phyloP scores from a whole-genome alignment of 2,329 filamentous ascomycete genomes.

The Cladorrhinum sp. region DNA sequence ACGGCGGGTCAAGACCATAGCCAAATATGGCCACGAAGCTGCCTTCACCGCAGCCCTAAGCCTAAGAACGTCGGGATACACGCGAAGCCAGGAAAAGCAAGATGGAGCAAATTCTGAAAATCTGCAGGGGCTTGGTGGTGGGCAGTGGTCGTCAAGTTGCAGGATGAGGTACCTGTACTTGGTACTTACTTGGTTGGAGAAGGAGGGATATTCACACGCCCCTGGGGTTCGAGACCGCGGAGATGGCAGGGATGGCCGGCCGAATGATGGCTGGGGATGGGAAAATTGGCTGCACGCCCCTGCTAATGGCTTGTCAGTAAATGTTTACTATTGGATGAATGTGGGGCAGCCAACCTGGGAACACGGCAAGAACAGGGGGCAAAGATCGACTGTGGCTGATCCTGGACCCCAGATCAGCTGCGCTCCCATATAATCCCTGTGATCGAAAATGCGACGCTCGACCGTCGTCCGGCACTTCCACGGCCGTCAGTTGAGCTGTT shows the following conservation, averaged over 20 bases:
- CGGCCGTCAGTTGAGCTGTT: slow-evolving; percentile 15
- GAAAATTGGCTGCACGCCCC: slow-evolving; percentile 7
- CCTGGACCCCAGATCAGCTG: slow-evolving; percentile 28
- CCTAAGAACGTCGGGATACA: background rate
- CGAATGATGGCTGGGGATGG: background rate
- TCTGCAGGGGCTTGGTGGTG: background rate
- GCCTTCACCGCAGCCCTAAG: background rate
- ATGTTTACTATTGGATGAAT: slow-evolving; percentile 21
- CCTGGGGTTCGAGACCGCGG: slow-evolving; percentile 1
- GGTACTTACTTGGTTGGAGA: background rate
- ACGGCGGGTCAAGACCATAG: background rate
- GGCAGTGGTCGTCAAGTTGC: too few relatives aligned
- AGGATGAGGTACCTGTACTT: slow-evolving; percentile 12
- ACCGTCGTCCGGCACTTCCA: slow-evolving; percentile 24
- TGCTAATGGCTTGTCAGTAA: slow-evolving; percentile 25
- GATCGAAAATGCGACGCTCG: slow-evolving; percentile 23
- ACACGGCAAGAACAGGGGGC: slow-evolving; percentile 18
- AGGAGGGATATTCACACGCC: slow-evolving; percentile 9
- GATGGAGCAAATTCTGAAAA: background rate
- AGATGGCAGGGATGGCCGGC: background rate
- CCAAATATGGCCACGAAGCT: background rate
- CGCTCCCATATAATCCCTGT: slow-evolving; percentile 27
- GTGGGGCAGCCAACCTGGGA: slow-evolving; percentile 16
- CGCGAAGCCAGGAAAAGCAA: background rate
- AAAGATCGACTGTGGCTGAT: slow-evolving; percentile 26